phyloP scores from a whole-genome alignment of 2,329 filamentous ascomycete species.

The Hysterium pulicare region DNA sequence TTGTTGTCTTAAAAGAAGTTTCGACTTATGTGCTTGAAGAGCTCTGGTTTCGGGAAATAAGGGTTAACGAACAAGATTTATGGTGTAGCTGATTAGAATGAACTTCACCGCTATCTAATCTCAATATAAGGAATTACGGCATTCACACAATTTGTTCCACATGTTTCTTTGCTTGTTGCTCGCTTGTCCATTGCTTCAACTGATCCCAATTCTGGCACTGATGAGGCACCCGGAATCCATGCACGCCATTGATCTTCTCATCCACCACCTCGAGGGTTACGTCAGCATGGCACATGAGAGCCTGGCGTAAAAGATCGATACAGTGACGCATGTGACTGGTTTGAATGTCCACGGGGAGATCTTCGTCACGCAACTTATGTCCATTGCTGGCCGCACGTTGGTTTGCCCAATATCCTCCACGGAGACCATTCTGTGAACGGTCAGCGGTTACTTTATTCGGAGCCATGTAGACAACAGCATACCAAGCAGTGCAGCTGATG shows the following conservation, averaged over 20 bases:
- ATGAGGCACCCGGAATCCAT: slow-evolving; percentile 9
- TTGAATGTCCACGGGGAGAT: neutral
- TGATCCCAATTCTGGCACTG: slow-evolving; percentile 9
- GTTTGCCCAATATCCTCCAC: slow-evolving; percentile 3
- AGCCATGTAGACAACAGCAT: neutral
- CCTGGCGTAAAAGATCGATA: slow-evolving; percentile 10
- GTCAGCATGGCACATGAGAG: slow-evolving; percentile 11
- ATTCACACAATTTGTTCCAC: too few relatives aligned
- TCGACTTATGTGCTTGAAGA: too few relatives aligned
- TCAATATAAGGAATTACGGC: too few relatives aligned
- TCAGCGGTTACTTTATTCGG: neutral
- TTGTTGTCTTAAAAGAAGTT: too few relatives aligned
- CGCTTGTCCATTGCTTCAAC: slow-evolving; percentile 5
- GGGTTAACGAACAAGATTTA: too few relatives aligned
- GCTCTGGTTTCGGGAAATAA: too few relatives aligned
- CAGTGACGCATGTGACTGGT: slow-evolving; percentile 12
- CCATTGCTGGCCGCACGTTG: neutral
- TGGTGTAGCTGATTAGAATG: too few relatives aligned
- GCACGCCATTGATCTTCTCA: slow-evolving; percentile 4
- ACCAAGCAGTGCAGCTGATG: slow-evolving; percentile 18
- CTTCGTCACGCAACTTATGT: neutral
- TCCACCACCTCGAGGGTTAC: slow-evolving; percentile 8
- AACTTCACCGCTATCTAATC: too few relatives aligned
- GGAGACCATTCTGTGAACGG: slow-evolving; percentile 5
- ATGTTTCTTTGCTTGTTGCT: too few relatives aligned